Base-by-base conservation (phyloP, 805 yeast genomes). In the Scheffersomyces amazonensis region DNA sequence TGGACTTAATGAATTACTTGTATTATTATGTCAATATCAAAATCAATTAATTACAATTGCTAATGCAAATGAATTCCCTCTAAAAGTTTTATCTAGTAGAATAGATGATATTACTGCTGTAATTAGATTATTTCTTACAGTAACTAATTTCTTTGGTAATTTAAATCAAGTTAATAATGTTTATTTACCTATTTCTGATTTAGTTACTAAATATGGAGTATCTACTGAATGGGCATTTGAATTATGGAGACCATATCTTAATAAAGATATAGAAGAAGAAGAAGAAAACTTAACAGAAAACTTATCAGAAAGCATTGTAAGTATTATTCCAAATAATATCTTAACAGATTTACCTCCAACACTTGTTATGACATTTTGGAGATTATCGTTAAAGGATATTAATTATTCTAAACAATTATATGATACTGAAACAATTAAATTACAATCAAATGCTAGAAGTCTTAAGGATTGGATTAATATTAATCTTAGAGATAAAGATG, bases 91-190 rank as follows among this genome's bases (percentile, higher is more conserved):
- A 36, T 78, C 93, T 0, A 74, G 76, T 36, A 73, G 81, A 42
- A 76, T 75, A 45, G 98, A 90, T 53, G 95, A 88, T 44, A 60
- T 86, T 41, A 69, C 71, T 9, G 71, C 80, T 1, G 73, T 87
- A n/a, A 56, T 86, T 18, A 84, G 81, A 60, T 77, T 86, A 16
- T 81, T 76, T 47, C 68, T 75, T 20, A 80, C 82, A 15, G 56
- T 86, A 40, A 51, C 85, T 8, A 71, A 75, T 22, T 78, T 76
- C 43, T 80, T 75, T 52, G 62, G 76, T 6, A 48, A 58, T 2
- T 43, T 61, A 36, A 56, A 50, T 10, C 49, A 57, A 1, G 66
- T 76, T 25, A 40, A 49, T 0, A 37, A 54, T 0, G 50, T 62
- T 7, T 60, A 83, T 46, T 37, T 71, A 1, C 53, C 78, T 1